These are phyloP conservation scores for Coemansia sp. DNA, from an alignment of 192 early-diverging fungal genomes.

Conservation along the genomic window DNA sequence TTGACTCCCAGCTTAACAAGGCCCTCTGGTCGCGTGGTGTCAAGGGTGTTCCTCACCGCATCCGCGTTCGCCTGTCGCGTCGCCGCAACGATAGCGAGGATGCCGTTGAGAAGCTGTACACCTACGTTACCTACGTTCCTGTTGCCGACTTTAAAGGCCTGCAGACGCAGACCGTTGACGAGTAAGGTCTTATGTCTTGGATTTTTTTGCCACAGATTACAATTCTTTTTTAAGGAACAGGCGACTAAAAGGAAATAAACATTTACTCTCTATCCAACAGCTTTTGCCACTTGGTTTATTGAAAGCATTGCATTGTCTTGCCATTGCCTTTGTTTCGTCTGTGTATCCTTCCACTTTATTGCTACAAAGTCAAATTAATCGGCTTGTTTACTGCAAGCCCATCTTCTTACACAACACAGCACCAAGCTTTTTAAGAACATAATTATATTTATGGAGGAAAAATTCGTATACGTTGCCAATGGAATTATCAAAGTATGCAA, in stretches of 20 bases:
- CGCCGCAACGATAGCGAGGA: slow-evolving; percentile 97
- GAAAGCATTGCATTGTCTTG: no score
- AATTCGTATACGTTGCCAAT: no score
- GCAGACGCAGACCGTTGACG: slow-evolving; percentile 68
- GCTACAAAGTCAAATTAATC: background rate
- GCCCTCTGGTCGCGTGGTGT: slow-evolving; percentile 91
- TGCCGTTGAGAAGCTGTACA: slow-evolving; percentile 97
- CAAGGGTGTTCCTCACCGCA: slow-evolving; percentile 92
- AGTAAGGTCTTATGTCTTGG: slow-evolving; percentile 29
- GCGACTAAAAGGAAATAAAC: slow-evolving; percentile 7
- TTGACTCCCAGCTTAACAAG: slow-evolving; percentile 96
- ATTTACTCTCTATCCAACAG: slow-evolving; percentile 1
- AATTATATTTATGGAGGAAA: no score
- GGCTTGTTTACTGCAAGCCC: no score
- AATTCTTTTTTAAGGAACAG: slow-evolving; percentile 2
- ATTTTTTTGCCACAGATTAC: background rate
- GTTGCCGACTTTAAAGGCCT: slow-evolving; percentile 89
- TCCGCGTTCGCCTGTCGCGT: slow-evolving; percentile 92
- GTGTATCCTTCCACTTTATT: no score
- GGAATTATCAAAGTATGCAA: no score
- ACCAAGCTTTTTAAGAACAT: no score
- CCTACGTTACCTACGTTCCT: slow-evolving; percentile 86
- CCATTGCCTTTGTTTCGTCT: no score
- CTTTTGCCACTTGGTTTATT: no score
- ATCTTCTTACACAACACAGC: no score